Evolutionary conservation across 2,329 filamentous ascomycete species (phyloP).

Genomic region (Onygena corvina): DNA sequence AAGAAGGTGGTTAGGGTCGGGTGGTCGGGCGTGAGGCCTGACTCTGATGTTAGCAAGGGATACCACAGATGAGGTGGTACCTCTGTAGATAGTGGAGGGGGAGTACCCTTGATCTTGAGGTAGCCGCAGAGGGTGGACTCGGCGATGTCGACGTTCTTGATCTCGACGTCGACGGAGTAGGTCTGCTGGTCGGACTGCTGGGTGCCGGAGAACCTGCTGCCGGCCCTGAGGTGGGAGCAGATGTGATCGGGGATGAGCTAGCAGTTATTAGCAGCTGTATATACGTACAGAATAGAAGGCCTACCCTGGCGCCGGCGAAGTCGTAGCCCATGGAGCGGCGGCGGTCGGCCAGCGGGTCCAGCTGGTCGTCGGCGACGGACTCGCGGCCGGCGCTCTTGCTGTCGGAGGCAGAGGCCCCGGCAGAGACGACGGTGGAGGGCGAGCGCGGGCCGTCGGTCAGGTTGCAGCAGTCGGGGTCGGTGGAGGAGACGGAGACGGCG

Average conservation of each 20-base stretch:
- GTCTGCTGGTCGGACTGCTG: constrained; percentile 87
- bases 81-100: too few relatives aligned
- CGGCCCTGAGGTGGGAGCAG: constrained; percentile 74
- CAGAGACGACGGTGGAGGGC: background rate
- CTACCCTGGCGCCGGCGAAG: constrained; percentile 45
- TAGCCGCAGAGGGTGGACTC: constrained; percentile 94
- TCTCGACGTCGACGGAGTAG: constrained; percentile 92
- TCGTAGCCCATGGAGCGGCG: constrained; percentile 36
- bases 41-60: constrained; percentile 5
- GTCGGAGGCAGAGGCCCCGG: constrained; percentile 16
- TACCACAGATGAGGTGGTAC: too few relatives aligned
- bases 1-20: constrained; percentile 98
- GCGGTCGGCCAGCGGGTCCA: background rate
- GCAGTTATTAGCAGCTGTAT: background rate
- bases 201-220: constrained; percentile 78
- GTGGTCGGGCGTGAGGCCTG: constrained; percentile 87
- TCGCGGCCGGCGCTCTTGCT: constrained; percentile 24
- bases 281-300: constrained; percentile 16
- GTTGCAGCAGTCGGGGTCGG: too few relatives aligned
- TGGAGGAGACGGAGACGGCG: too few relatives aligned
- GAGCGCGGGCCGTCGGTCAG: background rate
- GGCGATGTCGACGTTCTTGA: constrained; percentile 88
- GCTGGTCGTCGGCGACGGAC: background rate
- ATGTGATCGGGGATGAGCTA: constrained; percentile 66
- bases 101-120: constrained; percentile 78